Base-by-base conservation (phyloP, 108 stramenopile genomes). In the Fragilariopsis cylindrus region DNA sequence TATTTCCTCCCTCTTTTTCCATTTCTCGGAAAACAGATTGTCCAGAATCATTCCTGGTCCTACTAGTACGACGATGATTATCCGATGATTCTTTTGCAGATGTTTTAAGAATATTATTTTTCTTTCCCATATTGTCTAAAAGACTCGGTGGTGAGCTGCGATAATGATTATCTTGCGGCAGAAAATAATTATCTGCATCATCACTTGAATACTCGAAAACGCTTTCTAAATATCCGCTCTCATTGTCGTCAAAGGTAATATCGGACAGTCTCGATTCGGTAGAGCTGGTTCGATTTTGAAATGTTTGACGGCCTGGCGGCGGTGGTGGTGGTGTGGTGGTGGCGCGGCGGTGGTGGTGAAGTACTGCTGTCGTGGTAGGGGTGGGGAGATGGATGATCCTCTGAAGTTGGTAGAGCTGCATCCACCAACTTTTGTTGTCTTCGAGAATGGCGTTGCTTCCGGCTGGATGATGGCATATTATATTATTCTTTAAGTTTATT, bases 181-280 rank as follows among this genome's bases (percentile, higher is more conserved):
- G 48, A 69, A 79, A 79, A 39, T 79, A 79, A 4, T 43, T 21
- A 73, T 79, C 78, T 60, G 72, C 78, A 18, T 81, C 80, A 4
- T 74, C 80, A 60, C 80, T 81, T 3, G 80, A 81, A 68, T 81
- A 81, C 40, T 81, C 74, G 2, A 81, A 67, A 16, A 81, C 57
- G 2, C 76, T 76, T 41, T 73, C 72, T 8, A 57, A 62, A 30
- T 13, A 42, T 4, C 62, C 72, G 12, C 15, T 53, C 12, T 12
- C 67, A 4, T 39, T 45, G 18, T 65, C 65, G 30, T 79, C 78
- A 66, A 73, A 69, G 46, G 78, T 65, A 13, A 79, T 57, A 60
- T 79, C 78, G 50, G 78, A 79, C 44, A 79, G 3, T 13, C 46
- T n/a, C 6, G 76, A 64, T 21, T 16, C 62, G 15, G 63, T 45